Base-by-base conservation (phyloP, 2,329 filamentous ascomycete species). In the Colletotrichum echinochloae region DNA sequence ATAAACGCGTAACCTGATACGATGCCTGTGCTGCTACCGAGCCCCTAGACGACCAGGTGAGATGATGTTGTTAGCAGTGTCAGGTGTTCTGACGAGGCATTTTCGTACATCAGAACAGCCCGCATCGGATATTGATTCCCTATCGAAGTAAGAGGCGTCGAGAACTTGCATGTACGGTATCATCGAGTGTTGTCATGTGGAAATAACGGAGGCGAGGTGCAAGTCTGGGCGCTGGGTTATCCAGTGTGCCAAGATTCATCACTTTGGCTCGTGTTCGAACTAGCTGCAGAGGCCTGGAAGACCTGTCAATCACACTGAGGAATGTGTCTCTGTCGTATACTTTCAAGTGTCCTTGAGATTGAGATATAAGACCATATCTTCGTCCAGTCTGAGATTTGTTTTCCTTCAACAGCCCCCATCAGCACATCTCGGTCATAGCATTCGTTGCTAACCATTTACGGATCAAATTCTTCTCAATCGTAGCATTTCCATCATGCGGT, bases 61-160 rank as follows among this genome's bases (percentile, higher is more conserved):
- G 37, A 18, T 44, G 14, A 20, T 20, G 23, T n/a, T 44, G 23
- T 14, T 41, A 44, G 20, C 23, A n/a, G 2, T 8, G 5, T 28
- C 16, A 12, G 2, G 26, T 44, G 8, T 57, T 20, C 5, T 37
- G 37, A 41, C 39, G 37, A 37, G 55, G 16, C 3, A 57, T 57
- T 57, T 57, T 39, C 26, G n/a, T 28, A 57, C 23, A n/a, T 14
- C n/a, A n/a, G 5, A 8, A 28, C 23, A 30, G 14, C 14, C 7
- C 4, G 52, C 57, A 30, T 48, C 57, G 56, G 64, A n/a, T 44
- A 70, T 3, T 78, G 81, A 54, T 55, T 60, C 41, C 49, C 62
- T 66, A 66, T 54, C 48, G 8, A 20, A 28, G 48, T 20, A 20
- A 44, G 9, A 26, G 16, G 26, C n/a, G 56, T 37, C 30, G 37